Evolutionary conservation across 139 green algal species (phyloP).

Genomic region (Dunaliella primolecta): DNA sequence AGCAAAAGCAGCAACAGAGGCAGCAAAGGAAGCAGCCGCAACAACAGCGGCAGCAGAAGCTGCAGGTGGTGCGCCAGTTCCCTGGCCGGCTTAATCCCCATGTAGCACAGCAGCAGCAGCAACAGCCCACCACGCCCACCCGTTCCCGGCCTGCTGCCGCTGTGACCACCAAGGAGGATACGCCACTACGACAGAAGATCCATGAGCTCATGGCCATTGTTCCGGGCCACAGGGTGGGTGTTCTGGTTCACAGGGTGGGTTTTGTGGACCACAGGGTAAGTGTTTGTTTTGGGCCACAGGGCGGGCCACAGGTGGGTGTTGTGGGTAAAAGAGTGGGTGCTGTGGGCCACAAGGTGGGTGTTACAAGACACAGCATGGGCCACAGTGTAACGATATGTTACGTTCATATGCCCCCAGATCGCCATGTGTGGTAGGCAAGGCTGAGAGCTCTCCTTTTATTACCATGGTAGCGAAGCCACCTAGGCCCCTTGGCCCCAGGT

Average conservation of each 20-base stretch:
- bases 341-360: no score
- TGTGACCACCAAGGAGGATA: not conserved
- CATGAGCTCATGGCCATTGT: conserved; percentile 3
- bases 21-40: not conserved
- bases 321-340: no score
- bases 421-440: no score
- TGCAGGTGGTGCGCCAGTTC: not conserved
- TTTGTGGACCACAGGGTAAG: not conserved
- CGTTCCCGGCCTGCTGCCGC: not conserved
- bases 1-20: not conserved
- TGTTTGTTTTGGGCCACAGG: no score
- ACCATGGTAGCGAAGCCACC: no score
- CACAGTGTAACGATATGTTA: no score
- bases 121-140: not conserved
- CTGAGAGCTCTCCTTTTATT: no score
- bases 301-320: no score
- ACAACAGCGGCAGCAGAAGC: not conserved
- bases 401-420: no score
- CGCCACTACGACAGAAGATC: conserved; percentile 6
- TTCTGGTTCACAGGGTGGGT: not conserved
- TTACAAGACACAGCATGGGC: no score
- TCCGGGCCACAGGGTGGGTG: not conserved
- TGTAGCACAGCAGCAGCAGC: not conserved
- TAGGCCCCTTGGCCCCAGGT: no score
- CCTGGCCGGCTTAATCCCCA: not conserved